A percentile compares a stretch with the other conserved stretches of the same genome.
phyloP scores from a whole-genome alignment of 78 protist genomes.

The Polysphondylium violaceum region DNA sequence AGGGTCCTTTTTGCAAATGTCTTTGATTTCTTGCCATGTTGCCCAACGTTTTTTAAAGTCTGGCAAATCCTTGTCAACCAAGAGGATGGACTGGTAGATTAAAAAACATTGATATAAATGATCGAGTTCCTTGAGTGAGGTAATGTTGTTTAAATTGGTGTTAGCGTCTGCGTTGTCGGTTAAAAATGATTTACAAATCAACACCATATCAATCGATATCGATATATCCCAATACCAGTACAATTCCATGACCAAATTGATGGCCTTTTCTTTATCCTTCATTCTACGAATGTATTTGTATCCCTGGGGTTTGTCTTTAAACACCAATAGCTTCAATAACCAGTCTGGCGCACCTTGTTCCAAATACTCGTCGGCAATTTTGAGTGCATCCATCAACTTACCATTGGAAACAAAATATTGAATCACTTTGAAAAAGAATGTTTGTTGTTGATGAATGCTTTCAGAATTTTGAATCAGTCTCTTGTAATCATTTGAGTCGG shows the following conservation, averaged over 20 bases:
- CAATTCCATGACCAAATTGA: conserved; percentile 38
- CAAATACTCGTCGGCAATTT: conserved; percentile 67
- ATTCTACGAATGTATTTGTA: conserved; percentile 54
- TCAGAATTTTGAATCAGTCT: conserved; percentile 50
- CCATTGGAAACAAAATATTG: conserved; percentile 40
- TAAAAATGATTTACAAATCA: conserved; percentile 32
- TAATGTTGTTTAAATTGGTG: background rate
- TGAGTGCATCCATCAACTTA: conserved; percentile 36
- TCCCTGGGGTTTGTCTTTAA: conserved; percentile 39
- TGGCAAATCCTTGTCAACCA: background rate
- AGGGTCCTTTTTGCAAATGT: conserved; percentile 48
- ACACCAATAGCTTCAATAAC: conserved; percentile 62
- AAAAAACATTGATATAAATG: conserved; percentile 33
- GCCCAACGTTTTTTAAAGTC: background rate
- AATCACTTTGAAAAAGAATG: conserved; percentile 55
- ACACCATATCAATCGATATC: conserved; percentile 53
- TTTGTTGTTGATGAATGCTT: conserved; percentile 73
- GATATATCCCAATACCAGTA: conserved; percentile 53
- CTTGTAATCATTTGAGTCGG: background rate
- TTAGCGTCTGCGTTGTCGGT: background rate
- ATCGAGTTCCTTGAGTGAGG: conserved; percentile 5
- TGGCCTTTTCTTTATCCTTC: conserved; percentile 48
- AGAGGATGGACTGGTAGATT: conserved; percentile 45
- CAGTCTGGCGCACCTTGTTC: conserved; percentile 82
- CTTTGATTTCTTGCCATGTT: conserved; percentile 61